Percentiles rank a stretch among this genome's conserved stretches.
phyloP scores from a whole-genome alignment of 768 basidiomycete species.

The Xanthoconium stramineum region DNA sequence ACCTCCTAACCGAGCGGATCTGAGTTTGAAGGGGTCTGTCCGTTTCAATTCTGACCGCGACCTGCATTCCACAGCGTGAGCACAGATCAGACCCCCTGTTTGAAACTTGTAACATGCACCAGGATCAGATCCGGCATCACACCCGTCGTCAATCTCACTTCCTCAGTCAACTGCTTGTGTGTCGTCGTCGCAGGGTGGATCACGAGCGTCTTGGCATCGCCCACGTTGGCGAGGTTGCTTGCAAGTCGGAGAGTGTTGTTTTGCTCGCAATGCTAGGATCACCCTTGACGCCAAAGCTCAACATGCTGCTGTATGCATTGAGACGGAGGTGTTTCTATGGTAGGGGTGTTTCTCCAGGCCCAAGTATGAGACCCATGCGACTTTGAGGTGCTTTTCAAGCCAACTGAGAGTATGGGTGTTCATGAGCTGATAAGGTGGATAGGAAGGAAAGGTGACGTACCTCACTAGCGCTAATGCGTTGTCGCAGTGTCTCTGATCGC shows the following conservation, averaged over 20 bases:
- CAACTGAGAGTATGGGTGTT: constrained; percentile 26
- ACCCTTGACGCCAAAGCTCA: constrained; percentile 76
- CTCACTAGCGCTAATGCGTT: constrained; percentile 54
- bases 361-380: constrained; percentile 78
- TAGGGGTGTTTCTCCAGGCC: constrained; percentile 64
- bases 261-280: constrained; percentile 48
- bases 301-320: constrained; percentile 62
- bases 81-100: not conserved
- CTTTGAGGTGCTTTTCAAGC: constrained; percentile 60
- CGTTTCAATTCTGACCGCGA: constrained; percentile 42
- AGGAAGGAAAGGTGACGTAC: constrained; percentile 16
- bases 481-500: constrained; percentile 53
- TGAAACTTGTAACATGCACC: constrained; percentile 31
- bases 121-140: constrained; percentile 58
- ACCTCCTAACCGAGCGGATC: not conserved
- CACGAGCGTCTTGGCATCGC: constrained; percentile 60
- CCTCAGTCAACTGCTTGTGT: constrained; percentile 50
- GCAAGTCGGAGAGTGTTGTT: constrained; percentile 64
- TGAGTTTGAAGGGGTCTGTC: not conserved
- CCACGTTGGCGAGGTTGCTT: constrained; percentile 72
- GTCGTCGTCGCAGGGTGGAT: constrained; percentile 60
- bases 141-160: constrained; percentile 48
- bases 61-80: constrained; percentile 20
- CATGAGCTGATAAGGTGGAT: no score
- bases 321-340: constrained; percentile 54